A percentile compares a stretch with the other conserved stretches of the same genome.
Evolutionary conservation across 2,329 filamentous ascomycete species (phyloP).

Genomic region (Diplodia intermedia): DNA sequence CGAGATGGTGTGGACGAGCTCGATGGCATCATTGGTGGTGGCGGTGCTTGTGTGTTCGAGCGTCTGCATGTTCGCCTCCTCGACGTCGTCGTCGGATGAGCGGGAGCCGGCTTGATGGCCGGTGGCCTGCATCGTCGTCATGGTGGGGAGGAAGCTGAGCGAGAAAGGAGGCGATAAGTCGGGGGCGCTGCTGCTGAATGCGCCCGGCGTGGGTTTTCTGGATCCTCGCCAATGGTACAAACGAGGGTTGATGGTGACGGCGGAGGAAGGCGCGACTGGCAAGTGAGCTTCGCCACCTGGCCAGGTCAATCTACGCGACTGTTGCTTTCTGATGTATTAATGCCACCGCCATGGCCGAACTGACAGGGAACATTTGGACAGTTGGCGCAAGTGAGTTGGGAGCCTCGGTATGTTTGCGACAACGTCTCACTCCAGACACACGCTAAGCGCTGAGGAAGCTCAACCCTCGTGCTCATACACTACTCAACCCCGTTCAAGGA

Average conservation of each 20-base stretch:
- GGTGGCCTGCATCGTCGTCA: slow-evolving; percentile 16
- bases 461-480: not conserved
- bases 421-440: not conserved
- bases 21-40: slow-evolving; percentile 34
- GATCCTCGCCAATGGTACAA: not conserved
- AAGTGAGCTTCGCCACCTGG: no score
- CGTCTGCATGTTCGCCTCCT: slow-evolving; percentile 19
- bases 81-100: slow-evolving; percentile 22
- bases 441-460: not conserved
- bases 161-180: not conserved
- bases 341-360: not conserved
- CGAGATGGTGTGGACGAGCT: slow-evolving; percentile 44
- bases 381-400: not conserved
- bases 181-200: not conserved
- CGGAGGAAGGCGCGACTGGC: not conserved
- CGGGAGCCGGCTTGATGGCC: slow-evolving; percentile 7
- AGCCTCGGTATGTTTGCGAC: not conserved
- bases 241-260: not conserved
- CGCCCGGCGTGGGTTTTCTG: not conserved
- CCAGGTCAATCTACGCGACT: not conserved
- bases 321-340: not conserved
- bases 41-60: slow-evolving; percentile 5
- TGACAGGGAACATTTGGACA: not conserved
- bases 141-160: slow-evolving; percentile 7
- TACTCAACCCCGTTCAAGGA: not conserved